These are phyloP conservation scores for Lichina pygmaea DNA, from an alignment of 495 filamentous ascomycete genomes.

Conservation along the genomic window DNA sequence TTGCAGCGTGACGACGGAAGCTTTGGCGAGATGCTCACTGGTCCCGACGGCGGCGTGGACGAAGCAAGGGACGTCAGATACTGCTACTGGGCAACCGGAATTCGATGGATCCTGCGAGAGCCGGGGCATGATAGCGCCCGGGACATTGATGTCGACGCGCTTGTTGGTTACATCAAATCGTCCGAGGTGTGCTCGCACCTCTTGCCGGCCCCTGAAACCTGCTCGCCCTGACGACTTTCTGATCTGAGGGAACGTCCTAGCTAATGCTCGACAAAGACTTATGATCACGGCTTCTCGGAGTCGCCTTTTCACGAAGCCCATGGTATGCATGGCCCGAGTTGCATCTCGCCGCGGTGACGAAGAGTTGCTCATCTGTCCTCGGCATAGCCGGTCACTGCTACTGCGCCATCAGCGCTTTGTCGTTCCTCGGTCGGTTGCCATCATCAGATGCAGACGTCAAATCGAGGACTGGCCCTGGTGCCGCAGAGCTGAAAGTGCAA, in stretches of 20 bases:
- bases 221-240: background rate
- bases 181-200: slow-evolving; percentile 26
- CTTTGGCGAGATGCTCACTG: slow-evolving; percentile 51
- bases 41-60: slow-evolving; percentile 24
- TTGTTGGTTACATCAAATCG: slow-evolving; percentile 42
- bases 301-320: slow-evolving; percentile 66
- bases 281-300: slow-evolving; percentile 74
- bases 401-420: slow-evolving; percentile 52
- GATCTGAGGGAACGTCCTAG: slow-evolving; percentile 1
- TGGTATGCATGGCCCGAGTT: slow-evolving; percentile 21
- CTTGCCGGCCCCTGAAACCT: background rate
- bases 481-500: slow-evolving; percentile 2
- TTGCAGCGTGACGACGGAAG: slow-evolving; percentile 70
- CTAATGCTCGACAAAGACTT: slow-evolving; percentile 29
- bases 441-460: slow-evolving; percentile 2
- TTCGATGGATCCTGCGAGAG: slow-evolving; percentile 50
- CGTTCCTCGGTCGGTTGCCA: slow-evolving; percentile 31
- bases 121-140: slow-evolving; percentile 24
- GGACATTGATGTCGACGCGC: slow-evolving; percentile 48
- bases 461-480: background rate
- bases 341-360: slow-evolving; percentile 3
- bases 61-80: slow-evolving; percentile 69
- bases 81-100: slow-evolving; percentile 54
- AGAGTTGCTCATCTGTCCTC: background rate
- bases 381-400: slow-evolving; percentile 59